Evolutionary conservation across 495 filamentous ascomycete species (phyloP), one percentile per base, ranked within the genome.

Genomic region (Talaromyces borbonicus): DNA sequence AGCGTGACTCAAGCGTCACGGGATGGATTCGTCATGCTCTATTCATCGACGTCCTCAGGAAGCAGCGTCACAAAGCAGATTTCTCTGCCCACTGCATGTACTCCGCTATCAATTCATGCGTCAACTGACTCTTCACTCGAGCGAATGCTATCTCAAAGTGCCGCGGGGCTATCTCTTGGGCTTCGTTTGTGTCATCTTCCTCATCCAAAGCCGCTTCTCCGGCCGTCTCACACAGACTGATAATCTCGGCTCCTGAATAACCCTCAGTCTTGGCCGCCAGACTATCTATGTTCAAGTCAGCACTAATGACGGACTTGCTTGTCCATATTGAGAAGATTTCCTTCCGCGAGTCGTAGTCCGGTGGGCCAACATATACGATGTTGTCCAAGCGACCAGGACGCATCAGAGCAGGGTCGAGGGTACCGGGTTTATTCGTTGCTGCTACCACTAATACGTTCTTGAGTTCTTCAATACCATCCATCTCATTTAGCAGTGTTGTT

Each of bases 381-480:
- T 84, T 79, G 56, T 94, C 88, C 58, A 98, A 81, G 23, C 92
- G 75, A 4, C 92, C 92, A 3, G 89, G 85, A 8, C 92, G 80
- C 54, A 95, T 79, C 30, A 98, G 68, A 8, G 92, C 92, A 5
- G 83, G 78, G 58, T 98, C 92, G 11, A 98, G 73, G 1, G 68
- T 62, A 54, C 95, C 86, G 0, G 92, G 92, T 42, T 85, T 81
- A 59, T 98, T 98, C 8, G 92, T 98, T 0, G 92, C 92, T 3
- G 88, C 92, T n/a, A 98, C 75, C 9, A 97, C 82, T 40, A 90
- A 75, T 2, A 98, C 89, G 44, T 83, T 85, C 46, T 81, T 81
- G 29, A 94, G 63, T 23, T 80, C 75, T 55, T 95, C 85, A 52
- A 98, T 90, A 16, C 92, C 92, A 56, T 97, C 90, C 83, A 98